Evolutionary conservation across 2,329 filamentous ascomycete species (phyloP), one percentile per base, ranked within the genome.

Genomic region (Penicillium sp.): DNA sequence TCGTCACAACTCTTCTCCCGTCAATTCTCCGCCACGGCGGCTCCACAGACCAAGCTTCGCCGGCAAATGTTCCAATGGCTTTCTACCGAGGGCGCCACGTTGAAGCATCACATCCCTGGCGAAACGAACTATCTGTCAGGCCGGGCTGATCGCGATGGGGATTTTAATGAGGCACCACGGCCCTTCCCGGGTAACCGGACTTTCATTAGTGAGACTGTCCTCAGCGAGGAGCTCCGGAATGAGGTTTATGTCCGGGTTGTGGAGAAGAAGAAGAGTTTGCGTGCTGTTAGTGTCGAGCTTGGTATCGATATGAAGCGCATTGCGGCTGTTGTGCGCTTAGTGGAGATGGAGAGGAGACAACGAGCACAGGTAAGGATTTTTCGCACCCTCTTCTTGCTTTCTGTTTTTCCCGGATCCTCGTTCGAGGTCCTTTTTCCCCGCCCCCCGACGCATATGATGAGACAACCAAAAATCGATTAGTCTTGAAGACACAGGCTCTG

Each of bases 381-480:
- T 62, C 51, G 53, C 64, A 59, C n/a, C 33, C 4, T 45, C 60
- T 53, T 42, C 26, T 37, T 33, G 3, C 59, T 53, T 58, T 56
- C 53, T 44, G 60, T 51, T 12, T 12, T 45, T 42, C 40, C 10
- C 17, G 12, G 50, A 10, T 51, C 45, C 35, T 33, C 38, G 7
- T n/a, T 47, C 17, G 45, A 49, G 24, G 45, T 19, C 38, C 22
- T 5, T 5, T 24, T 17, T 13, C 59, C 58, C 45, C 42, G 38
- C 12, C 22, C 44, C 57, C 65, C 50, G 53, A 56, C 53, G 59
- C 61, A 70, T 65, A 83, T 90, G 88, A 91, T 91, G 89, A 91
- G 85, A 83, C 81, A 87, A 85, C 78, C 82, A 86, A 87, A 89
- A 88, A 86, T 87, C 94, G 94, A 97, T 98, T 97, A 97, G 94